These are phyloP conservation scores for Hypoxylon sp. DNA, from an alignment of 2,329 filamentous ascomycete genomes.

Conservation along the genomic window DNA sequence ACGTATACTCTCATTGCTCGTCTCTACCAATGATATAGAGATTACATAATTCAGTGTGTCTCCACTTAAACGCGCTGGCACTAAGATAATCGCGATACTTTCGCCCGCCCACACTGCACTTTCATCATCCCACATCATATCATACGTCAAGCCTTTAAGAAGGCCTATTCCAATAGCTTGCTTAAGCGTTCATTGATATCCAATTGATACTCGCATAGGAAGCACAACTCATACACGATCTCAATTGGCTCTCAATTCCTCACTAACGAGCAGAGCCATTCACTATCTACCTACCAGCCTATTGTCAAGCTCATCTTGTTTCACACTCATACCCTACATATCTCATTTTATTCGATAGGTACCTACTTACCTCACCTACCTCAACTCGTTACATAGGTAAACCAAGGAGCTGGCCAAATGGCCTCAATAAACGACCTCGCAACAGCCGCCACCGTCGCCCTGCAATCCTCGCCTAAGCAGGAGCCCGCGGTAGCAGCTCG, in stretches of 20 bases:
- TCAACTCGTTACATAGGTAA: no score
- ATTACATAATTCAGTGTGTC: constrained; percentile 24
- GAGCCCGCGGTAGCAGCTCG: constrained; percentile 30
- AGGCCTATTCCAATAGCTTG: constrained; percentile 11
- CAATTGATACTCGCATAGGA: constrained; percentile 40
- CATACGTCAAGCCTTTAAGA: constrained; percentile 34
- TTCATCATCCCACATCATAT: constrained; percentile 43
- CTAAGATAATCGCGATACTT: constrained; percentile 28
- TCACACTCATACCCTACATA: constrained; percentile 3
- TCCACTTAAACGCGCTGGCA: constrained; percentile 18
- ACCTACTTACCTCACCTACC: background rate
- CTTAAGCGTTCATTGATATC: constrained; percentile 21
- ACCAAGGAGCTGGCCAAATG: constrained; percentile 49
- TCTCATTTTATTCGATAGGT: background rate
- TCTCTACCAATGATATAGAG: constrained; percentile 2
- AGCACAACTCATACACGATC: constrained; percentile 19
- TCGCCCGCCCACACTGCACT: constrained; percentile 36
- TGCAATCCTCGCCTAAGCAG: constrained; percentile 46
- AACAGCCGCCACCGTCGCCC: constrained; percentile 60
- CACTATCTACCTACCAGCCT: constrained; percentile 12
- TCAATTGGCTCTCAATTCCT: constrained; percentile 27
- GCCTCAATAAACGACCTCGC: constrained; percentile 67
- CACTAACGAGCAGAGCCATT: constrained; percentile 14
- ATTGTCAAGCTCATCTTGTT: constrained; percentile 26
- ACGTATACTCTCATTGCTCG: background rate